Percentiles rank a stretch among this genome's conserved stretches.
Evolutionary conservation across 1,284 basidiomycete genomes (phyloP).

Genomic region (Fomitiporia mediterranea): DNA sequence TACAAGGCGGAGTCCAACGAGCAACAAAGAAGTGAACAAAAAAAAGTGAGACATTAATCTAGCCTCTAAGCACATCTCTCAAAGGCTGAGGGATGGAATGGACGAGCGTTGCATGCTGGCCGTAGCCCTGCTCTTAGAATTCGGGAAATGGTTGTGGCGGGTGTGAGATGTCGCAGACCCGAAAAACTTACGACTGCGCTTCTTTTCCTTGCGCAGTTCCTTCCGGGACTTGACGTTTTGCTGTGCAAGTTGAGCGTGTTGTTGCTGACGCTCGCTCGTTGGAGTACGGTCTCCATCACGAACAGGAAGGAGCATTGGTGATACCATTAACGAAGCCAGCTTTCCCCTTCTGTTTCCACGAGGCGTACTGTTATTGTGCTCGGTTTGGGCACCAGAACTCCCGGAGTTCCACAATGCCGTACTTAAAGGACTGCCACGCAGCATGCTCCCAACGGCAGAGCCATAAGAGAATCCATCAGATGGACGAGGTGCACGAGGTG

Average conservation of each 20-base stretch:
- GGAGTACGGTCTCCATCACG: slow-evolving; percentile 54
- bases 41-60: neutral
- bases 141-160: slow-evolving; percentile 62
- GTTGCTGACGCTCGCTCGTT: slow-evolving; percentile 22
- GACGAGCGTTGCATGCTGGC: slow-evolving; percentile 54
- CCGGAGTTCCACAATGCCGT: slow-evolving; percentile 49
- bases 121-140: slow-evolving; percentile 56
- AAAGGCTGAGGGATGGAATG: slow-evolving; percentile 25
- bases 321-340: slow-evolving; percentile 35
- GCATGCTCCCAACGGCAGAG: slow-evolving; percentile 32
- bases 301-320: slow-evolving; percentile 50
- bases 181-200: slow-evolving; percentile 54
- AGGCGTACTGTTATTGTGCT: slow-evolving; percentile 6
- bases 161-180: slow-evolving; percentile 34
- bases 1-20: neutral
- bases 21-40: neutral
- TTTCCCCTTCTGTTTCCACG: slow-evolving; percentile 27
- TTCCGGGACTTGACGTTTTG: slow-evolving; percentile 44
- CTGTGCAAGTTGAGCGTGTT: slow-evolving; percentile 22
- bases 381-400: slow-evolving; percentile 25
- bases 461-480: slow-evolving; percentile 24
- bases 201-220: slow-evolving; percentile 57
- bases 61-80: neutral
- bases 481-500: slow-evolving; percentile 26
- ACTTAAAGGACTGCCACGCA: slow-evolving; percentile 53